Evolutionary conservation across 176 grass and related monocot genomes (phyloP).

Genomic region (Lolium perenne): DNA sequence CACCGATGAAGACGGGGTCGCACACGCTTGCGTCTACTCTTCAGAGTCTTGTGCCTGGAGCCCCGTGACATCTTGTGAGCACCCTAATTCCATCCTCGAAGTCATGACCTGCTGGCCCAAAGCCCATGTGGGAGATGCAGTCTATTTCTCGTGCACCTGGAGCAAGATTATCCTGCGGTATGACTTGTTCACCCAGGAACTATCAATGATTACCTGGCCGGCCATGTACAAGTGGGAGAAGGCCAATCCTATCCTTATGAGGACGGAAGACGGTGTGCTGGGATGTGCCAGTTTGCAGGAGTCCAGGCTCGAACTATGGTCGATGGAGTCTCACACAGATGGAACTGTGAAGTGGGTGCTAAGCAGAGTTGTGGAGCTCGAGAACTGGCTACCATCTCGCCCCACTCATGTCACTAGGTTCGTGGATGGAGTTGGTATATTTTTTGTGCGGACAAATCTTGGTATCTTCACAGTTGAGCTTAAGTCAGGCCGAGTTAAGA

Average conservation of each 20-base stretch:
- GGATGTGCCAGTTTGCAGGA: not conserved
- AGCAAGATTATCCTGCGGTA: not conserved
- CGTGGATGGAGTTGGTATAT: not conserved
- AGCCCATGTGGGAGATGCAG: not conserved
- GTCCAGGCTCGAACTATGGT: not conserved
- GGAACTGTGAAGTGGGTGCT: not conserved
- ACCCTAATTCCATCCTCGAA: not conserved
- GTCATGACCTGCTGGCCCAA: not conserved
- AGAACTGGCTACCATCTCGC: not conserved
- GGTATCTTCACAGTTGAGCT: conserved; percentile 21
- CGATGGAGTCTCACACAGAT: not conserved
- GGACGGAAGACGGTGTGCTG: not conserved
- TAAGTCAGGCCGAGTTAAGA: conserved; percentile 3
- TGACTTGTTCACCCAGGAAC: not conserved
- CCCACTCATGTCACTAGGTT: not conserved
- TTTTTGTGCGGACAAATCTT: not conserved
- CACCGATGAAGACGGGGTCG: not conserved
- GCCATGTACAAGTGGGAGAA: not conserved
- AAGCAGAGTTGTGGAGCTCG: not conserved
- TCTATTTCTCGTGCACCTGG: not conserved
- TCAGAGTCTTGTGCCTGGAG: conserved; percentile 18
- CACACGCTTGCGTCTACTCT: not conserved
- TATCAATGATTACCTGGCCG: not conserved
- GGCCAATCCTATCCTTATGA: not conserved
- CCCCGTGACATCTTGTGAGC: conserved; percentile 14